Conservation (phyloP, 2,329 filamentous ascomycete species). For the Chrysosporium keratinophilum region DNA sequence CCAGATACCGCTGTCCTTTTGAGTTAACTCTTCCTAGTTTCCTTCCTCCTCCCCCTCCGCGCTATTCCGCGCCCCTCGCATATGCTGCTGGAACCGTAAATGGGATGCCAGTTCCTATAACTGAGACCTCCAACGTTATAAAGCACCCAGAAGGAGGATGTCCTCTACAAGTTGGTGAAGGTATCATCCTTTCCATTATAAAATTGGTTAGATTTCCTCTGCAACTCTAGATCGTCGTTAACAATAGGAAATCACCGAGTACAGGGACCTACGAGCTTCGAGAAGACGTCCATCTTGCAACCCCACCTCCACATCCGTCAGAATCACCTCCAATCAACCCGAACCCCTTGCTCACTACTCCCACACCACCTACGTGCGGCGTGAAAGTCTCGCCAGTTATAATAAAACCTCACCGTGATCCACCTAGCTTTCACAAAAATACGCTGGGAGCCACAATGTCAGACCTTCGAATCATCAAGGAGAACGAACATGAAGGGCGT, state of each 20-base stretch:
- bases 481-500: conserved; percentile 51
- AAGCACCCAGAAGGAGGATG: conserved; percentile 73
- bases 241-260: background rate
- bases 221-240: background rate
- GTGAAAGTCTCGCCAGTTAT: conserved; percentile 72
- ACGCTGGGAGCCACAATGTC: conserved; percentile 38
- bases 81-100: conserved; percentile 62
- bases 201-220: too few relatives aligned
- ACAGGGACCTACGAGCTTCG: conserved; percentile 79
- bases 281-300: conserved; percentile 85
- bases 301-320: conserved; percentile 88
- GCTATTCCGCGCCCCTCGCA: conserved; percentile 65
- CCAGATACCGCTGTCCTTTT: conserved; percentile 1
- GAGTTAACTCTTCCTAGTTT: conserved; percentile 45
- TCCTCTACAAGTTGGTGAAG: conserved; percentile 88
- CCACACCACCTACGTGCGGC: conserved; percentile 71
- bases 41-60: conserved; percentile 69
- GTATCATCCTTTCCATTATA: conserved; percentile 36
- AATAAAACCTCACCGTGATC: conserved; percentile 51
- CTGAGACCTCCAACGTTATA: conserved; percentile 90
- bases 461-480: conserved; percentile 37
- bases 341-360: conserved; percentile 79
- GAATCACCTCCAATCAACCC: conserved; percentile 78
- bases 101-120: conserved; percentile 59
- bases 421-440: conserved; percentile 42